A percentile compares a stretch with the other conserved stretches of the same genome.
Evolutionary conservation across 2,329 filamentous ascomycete species (phyloP).

Genomic region (Chaetothyriales sp.): DNA sequence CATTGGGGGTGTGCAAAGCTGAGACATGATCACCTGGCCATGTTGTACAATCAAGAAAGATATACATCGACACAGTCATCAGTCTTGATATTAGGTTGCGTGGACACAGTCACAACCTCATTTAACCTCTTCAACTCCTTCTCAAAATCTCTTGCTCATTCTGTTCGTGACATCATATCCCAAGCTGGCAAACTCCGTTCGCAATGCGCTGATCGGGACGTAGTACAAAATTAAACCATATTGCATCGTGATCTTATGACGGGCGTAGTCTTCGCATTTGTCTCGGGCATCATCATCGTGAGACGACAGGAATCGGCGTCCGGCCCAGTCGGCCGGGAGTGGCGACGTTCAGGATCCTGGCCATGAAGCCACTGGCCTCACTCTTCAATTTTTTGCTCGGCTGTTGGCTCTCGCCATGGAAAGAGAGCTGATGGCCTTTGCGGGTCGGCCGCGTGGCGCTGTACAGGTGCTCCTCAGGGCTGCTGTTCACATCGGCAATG

Average conservation of each 20-base stretch:
- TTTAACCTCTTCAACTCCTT: not conserved
- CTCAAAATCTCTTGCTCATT: not conserved
- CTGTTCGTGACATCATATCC: not conserved
- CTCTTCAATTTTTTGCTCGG: constrained; percentile 29
- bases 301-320: constrained; percentile 11
- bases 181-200: not conserved
- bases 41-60: not conserved
- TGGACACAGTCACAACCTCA: not conserved
- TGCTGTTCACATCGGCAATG: constrained; percentile 13
- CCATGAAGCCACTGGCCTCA: constrained; percentile 23
- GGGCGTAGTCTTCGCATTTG: not conserved
- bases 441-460: constrained; percentile 15
- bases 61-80: not conserved
- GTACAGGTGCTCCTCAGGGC: constrained; percentile 18
- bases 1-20: not conserved
- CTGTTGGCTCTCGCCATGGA: constrained; percentile 21
- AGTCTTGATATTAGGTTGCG: not conserved
- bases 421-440: constrained; percentile 20
- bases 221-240: not conserved
- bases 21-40: not conserved
- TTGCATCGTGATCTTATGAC: not conserved
- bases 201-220: not conserved
- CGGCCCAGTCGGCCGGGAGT: constrained; percentile 22
- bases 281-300: not conserved
- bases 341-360: constrained; percentile 28